Evolutionary conservation across 371 early-diverging fungal genomes (phyloP), one percentile per base, ranked within the genome.

Genomic region (Mucor velutinosus): DNA sequence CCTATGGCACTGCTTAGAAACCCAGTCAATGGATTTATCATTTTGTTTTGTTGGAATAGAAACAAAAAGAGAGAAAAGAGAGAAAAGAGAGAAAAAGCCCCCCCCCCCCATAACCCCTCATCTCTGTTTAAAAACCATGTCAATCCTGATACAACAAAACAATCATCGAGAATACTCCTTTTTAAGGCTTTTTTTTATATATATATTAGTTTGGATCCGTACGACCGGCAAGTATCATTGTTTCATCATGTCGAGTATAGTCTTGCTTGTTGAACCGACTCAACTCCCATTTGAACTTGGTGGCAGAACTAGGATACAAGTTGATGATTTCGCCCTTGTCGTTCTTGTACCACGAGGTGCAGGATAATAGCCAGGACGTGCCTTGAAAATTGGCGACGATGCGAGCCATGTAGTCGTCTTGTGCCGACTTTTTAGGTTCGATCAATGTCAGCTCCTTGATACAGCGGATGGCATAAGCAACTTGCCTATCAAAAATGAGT

Each of bases 271-370:
- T 3, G 37, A 65, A 58, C 27, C 45, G n/a, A 33, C 14, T 21
- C 7, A 65, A 37, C n/a, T 47, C 37, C 59, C 65, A 58, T 33
- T 57, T 29, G 35, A 65, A 65, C 19, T 29, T 7, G 33, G 37
- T 58, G 14, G 33, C 59, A 17, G 58, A 32, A 4, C 43, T 58
- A 4, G 65, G 65, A 23, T 58, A 65, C 14, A 65, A 27, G 17
- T 45, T 45, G 30, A 58, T 58, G 7, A 67, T 41, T 41, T 60
- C 30, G 15, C 81, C 82, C 19, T 69, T 65, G 2, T 70, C 65
- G 37, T 80, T 76, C 60, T 76, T 70, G 65, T 83, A 86, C 82
- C 82, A 86, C 25, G 75, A 76, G 12, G 55, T 55, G 49, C 80
- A 78, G 11, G 72, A 68, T 1, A 60, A 35, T 0, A 67, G 49